A percentile compares a stretch with the other conserved stretches of the same genome.
Conservation (phyloP, 108 stramenopile genomes). For the Mediolabrus comicus region DNA sequence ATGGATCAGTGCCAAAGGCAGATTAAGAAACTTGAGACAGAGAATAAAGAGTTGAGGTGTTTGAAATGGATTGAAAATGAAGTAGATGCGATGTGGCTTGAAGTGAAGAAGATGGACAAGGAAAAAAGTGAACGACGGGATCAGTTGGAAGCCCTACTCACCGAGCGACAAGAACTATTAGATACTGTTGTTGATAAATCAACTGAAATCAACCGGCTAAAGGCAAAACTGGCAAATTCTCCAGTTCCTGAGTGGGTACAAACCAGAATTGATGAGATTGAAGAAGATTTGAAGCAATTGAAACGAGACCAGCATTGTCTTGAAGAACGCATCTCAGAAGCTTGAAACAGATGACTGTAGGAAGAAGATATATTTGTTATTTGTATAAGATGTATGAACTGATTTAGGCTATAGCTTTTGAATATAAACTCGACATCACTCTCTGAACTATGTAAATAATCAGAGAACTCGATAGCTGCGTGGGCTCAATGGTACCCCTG, state of each 20-base stretch:
- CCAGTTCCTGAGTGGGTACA: neutral
- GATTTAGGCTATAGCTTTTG: too few relatives aligned
- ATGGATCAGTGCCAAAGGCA: neutral
- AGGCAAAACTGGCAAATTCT: neutral
- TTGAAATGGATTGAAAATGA: neutral
- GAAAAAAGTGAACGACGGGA: neutral
- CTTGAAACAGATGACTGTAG: too few relatives aligned
- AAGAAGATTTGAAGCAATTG: neutral
- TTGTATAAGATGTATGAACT: too few relatives aligned
- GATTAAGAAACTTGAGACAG: neutral
- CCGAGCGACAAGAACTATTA: neutral
- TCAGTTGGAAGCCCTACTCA: neutral
- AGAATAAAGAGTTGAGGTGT: neutral
- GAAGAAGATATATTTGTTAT: too few relatives aligned
- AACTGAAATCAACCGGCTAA: neutral
- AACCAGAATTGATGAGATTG: neutral
- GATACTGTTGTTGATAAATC: neutral
- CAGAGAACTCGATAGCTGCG: too few relatives aligned
- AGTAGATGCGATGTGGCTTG: neutral
- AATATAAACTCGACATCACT: too few relatives aligned
- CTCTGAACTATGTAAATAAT: too few relatives aligned
- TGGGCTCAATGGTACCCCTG: too few relatives aligned
- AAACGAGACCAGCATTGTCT: neutral
- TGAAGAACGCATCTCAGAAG: too few relatives aligned
- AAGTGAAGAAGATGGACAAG: neutral